Conservation (phyloP, 257 asterid genomes). For the Jacaranda mimosifolia region DNA sequence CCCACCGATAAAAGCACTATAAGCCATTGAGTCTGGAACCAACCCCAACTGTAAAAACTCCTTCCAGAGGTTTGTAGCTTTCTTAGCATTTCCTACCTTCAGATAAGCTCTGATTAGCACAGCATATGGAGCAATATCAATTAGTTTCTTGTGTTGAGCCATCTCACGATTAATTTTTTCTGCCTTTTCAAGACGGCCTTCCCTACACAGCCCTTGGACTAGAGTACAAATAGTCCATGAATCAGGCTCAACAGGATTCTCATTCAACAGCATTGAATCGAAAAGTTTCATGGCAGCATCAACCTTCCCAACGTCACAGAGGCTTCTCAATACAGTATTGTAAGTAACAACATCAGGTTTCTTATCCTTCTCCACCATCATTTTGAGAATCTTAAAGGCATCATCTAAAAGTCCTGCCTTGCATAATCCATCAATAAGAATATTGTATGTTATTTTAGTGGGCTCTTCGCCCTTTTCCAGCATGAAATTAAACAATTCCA, state of each 20-base stretch:
- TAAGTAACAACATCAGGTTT: constrained; percentile 64
- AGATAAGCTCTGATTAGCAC: constrained; percentile 67
- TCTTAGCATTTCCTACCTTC: constrained; percentile 53
- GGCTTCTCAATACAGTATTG: constrained; percentile 59
- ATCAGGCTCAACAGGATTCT: constrained; percentile 55
- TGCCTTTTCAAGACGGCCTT: constrained; percentile 60
- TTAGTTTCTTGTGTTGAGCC: constrained; percentile 45
- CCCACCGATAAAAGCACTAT: constrained; percentile 59
- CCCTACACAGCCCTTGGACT: constrained; percentile 71
- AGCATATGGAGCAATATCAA: constrained; percentile 47
- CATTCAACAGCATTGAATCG: constrained; percentile 51
- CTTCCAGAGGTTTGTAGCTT: constrained; percentile 63
- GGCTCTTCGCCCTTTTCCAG: constrained; percentile 64
- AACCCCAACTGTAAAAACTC: constrained; percentile 51
- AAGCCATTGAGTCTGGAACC: constrained; percentile 54
- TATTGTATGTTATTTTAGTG: constrained; percentile 53
- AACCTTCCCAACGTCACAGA: constrained; percentile 63
- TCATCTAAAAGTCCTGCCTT: constrained; percentile 57
- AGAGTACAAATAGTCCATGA: constrained; percentile 54
- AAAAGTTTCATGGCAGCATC: constrained; percentile 61
- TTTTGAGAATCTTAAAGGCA: constrained; percentile 57
- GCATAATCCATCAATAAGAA: constrained; percentile 66
- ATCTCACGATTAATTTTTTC: constrained; percentile 53
- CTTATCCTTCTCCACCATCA: constrained; percentile 61
- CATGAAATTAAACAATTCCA: constrained; percentile 67